Percentiles rank a stretch among this genome's conserved stretches.
These are phyloP conservation scores for Pichia sp. DNA, from an alignment of 1,139 yeast species.

Conservation along the genomic window DNA sequence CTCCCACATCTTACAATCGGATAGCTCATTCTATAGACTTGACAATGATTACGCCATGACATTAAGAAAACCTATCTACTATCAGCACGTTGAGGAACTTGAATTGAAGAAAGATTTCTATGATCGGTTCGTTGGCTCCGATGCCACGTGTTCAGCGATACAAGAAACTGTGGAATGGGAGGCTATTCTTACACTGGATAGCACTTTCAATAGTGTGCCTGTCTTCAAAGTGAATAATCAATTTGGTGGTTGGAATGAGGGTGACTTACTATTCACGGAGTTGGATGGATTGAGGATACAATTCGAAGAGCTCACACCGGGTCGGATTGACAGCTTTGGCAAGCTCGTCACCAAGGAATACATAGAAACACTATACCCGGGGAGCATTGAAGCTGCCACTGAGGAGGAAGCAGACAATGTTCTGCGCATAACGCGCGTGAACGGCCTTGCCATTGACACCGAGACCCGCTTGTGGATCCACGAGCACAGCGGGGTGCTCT, in stretches of 20 bases:
- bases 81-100: conserved; percentile 4
- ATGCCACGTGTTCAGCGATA: conserved; percentile 15
- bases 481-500: too few relatives aligned
- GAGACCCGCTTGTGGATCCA: too few relatives aligned
- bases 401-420: too few relatives aligned
- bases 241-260: conserved; percentile 8
- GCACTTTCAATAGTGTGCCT: conserved; percentile 7
- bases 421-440: too few relatives aligned
- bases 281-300: conserved; percentile 1
- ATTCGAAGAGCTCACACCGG: neutral
- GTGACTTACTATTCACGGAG: conserved; percentile 3
- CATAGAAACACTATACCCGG: too few relatives aligned
- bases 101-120: conserved; percentile 17
- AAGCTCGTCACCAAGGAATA: neutral
- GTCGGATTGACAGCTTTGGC: neutral
- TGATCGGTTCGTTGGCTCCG: conserved; percentile 11
- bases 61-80: conserved; percentile 16
- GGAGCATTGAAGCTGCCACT: too few relatives aligned
- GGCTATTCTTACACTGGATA: conserved; percentile 16
- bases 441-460: too few relatives aligned
- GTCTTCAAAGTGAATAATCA: neutral
- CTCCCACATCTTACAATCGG: too few relatives aligned
- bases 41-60: conserved; percentile 26
- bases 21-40: conserved; percentile 23
- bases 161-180: conserved; percentile 19